Conservation (phyloP, 2,329 filamentous ascomycete genomes). For the Zarea fungicola region DNA sequence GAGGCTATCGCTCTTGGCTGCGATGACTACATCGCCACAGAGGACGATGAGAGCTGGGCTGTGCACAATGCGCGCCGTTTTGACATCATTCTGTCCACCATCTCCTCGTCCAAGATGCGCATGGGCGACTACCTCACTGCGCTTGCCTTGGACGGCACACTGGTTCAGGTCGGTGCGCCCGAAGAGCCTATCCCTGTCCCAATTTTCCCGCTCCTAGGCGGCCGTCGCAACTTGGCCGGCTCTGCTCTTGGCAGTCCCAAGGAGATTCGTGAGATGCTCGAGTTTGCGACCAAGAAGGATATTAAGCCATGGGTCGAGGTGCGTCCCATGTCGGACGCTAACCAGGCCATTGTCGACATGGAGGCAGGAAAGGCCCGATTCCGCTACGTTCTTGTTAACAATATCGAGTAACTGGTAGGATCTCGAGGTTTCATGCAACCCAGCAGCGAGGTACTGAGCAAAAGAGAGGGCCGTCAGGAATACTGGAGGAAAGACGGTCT, state of each 20-base stretch:
- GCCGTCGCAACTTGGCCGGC: not conserved
- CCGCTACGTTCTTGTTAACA: conserved; percentile 37
- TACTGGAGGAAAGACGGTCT: too few species aligned
- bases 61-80: conserved; percentile 43
- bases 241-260: not conserved
- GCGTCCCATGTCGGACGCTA: conserved; percentile 46
- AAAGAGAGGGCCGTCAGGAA: too few species aligned
- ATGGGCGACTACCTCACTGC: conserved; percentile 3
- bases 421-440: too few species aligned
- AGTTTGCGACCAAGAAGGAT: conserved; percentile 47
- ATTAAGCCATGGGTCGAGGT: conserved; percentile 50
- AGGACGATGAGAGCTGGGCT: conserved; percentile 48
- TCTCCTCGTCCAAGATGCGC: conserved; percentile 43
- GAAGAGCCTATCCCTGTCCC: not conserved
- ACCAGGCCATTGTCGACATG: conserved; percentile 48
- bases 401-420: too few species aligned
- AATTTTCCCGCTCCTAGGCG: not conserved
- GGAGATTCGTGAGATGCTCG: conserved; percentile 1
- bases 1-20: conserved; percentile 54
- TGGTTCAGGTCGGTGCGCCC: not conserved
- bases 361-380: conserved; percentile 44
- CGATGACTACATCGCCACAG: conserved; percentile 38
- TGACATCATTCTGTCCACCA: conserved; percentile 55
- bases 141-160: not conserved
- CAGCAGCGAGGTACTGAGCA: too few species aligned